Evolutionary conservation across 2,329 filamentous ascomycete species (phyloP).

Genomic region (Botrytis deweyae): DNA sequence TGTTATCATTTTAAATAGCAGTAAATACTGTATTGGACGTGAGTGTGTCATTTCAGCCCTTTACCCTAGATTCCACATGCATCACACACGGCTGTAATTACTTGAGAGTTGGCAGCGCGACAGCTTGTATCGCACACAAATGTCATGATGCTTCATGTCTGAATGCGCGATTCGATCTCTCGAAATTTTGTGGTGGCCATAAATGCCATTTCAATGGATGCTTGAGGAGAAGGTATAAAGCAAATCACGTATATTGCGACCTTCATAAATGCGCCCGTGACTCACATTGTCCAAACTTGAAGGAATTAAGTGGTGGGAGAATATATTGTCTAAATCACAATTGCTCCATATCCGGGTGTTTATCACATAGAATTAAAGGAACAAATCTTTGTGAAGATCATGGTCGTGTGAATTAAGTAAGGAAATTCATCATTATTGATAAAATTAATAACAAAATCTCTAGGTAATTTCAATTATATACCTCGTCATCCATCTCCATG

Average conservation of each 20-base stretch:
- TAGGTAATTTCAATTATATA: no score
- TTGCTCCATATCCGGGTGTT: not conserved
- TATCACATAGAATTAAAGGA: not conserved
- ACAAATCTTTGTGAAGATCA: not conserved
- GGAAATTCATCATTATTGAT: not conserved
- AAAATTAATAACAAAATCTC: not conserved
- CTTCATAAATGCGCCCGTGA: not conserved
- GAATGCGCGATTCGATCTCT: not conserved
- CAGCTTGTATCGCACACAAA: not conserved
- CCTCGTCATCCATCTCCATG: no score
- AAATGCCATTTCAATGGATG: not conserved
- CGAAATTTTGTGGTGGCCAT: not conserved
- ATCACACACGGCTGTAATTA: not conserved
- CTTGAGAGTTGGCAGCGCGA: fast-evolving
- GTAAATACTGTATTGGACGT: no score
- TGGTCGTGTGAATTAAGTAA: not conserved
- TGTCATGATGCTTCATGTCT: not conserved
- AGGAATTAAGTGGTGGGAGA: not conserved
- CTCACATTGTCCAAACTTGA: not conserved
- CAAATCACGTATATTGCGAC: not conserved
- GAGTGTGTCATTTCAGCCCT: no score
- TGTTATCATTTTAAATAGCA: no score
- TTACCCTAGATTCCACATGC: not conserved
- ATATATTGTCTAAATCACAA: not conserved
- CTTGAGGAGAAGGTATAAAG: fast-evolving